Evolutionary conservation across 345 rosid genomes (phyloP).

Genomic region (rapeseed (Brassica napus)): DNA sequence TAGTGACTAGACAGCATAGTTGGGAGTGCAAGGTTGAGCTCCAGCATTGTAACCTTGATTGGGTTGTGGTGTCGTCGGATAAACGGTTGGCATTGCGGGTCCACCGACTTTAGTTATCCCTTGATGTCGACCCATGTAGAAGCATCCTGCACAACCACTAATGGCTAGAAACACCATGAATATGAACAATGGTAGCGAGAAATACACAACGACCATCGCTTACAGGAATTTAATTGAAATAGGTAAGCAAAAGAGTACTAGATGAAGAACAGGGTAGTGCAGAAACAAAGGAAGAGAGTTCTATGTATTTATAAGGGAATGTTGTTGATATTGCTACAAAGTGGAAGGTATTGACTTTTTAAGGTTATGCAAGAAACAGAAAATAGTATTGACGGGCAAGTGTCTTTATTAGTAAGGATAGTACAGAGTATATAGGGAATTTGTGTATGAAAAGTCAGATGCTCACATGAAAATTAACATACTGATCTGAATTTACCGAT

Average conservation of each 20-base stretch:
- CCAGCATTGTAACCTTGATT: slow-evolving; percentile 34
- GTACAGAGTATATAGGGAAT: slow-evolving; percentile 1
- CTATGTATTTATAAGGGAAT: neutral
- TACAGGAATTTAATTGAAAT: neutral
- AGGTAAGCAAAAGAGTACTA: neutral
- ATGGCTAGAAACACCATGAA: slow-evolving; percentile 27
- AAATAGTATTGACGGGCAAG: neutral
- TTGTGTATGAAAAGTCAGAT: slow-evolving; percentile 23
- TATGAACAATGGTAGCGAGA: slow-evolving; percentile 33
- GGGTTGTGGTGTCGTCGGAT: slow-evolving; percentile 21
- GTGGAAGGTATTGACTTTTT: neutral
- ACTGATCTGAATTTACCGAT: neutral
- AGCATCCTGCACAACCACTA: slow-evolving; percentile 34
- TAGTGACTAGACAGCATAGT: slow-evolving; percentile 27
- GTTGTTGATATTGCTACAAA: neutral
- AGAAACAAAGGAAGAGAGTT: slow-evolving; percentile 4
- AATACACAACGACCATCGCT: slow-evolving; percentile 13
- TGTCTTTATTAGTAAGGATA: neutral
- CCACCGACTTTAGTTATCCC: neutral
- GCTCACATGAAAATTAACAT: slow-evolving; percentile 1
- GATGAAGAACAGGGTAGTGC: neutral
- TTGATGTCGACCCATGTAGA: slow-evolving; percentile 26
- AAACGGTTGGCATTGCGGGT: slow-evolving; percentile 19
- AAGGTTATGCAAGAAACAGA: neutral
- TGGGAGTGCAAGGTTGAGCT: slow-evolving; percentile 32